phyloP scores from a whole-genome alignment of 306 rosid species.

The Sindora glabra region DNA sequence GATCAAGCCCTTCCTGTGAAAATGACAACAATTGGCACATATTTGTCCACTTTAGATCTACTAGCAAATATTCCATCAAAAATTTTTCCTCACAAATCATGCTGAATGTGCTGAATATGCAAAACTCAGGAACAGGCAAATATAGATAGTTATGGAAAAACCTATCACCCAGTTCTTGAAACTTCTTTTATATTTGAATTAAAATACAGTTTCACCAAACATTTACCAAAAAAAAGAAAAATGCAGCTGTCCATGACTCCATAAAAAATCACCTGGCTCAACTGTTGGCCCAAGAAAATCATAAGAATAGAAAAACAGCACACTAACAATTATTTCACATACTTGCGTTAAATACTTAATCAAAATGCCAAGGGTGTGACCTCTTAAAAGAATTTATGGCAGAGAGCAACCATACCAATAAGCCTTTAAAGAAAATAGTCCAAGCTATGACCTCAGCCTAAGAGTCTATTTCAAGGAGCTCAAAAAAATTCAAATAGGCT shows the following conservation, averaged over 20 bases:
- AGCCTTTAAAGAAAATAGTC: too few species aligned
- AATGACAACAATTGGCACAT: neutral
- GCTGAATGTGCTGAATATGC: too few species aligned
- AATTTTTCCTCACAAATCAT: constrained; percentile 1
- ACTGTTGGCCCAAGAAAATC: neutral
- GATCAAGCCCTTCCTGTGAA: constrained; percentile 79
- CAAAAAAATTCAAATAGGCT: too few species aligned
- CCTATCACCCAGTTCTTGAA: neutral
- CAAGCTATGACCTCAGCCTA: too few species aligned
- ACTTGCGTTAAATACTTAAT: neutral
- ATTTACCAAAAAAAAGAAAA: neutral
- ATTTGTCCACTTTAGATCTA: neutral
- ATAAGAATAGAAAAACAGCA: neutral
- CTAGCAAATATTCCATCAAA: too few species aligned
- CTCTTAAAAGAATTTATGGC: neutral
- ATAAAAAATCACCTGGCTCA: neutral
- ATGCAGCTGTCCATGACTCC: neutral
- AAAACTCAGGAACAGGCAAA: neutral
- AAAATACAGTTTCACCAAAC: too few species aligned
- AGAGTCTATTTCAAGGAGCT: too few species aligned
- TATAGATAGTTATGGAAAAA: neutral
- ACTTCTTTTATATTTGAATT: neutral
- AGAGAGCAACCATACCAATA: neutral
- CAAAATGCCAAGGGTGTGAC: neutral
- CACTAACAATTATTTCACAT: neutral